Conservation (phyloP, 129 eudicot genomes). For the Flaveria ramosissima region DNA sequence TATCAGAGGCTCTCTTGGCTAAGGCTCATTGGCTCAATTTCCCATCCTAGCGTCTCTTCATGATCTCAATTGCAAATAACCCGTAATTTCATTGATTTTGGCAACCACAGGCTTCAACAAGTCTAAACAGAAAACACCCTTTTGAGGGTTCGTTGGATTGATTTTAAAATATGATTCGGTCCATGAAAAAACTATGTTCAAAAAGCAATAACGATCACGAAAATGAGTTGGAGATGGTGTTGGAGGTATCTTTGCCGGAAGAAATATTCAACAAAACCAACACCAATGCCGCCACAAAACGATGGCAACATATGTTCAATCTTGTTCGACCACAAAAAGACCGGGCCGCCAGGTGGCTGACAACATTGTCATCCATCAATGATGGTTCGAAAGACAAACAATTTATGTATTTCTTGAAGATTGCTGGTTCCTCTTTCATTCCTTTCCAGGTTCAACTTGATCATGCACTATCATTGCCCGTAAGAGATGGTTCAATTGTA, state of each 20-base stretch:
- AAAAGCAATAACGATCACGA: conserved; percentile 47
- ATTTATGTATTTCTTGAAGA: conserved; percentile 61
- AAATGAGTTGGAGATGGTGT: conserved; percentile 71
- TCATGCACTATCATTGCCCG: conserved; percentile 43
- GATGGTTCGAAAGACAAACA: conserved; percentile 42
- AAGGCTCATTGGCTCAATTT: conserved; percentile 3
- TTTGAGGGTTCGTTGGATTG: neutral
- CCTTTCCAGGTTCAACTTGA: conserved; percentile 56
- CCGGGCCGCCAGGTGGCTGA: conserved; percentile 34
- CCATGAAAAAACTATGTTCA: conserved; percentile 67
- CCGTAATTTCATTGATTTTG: neutral
- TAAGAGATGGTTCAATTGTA: conserved; percentile 59
- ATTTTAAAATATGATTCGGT: conserved; percentile 24
- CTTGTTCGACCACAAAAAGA: conserved; percentile 45
- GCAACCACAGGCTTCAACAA: neutral
- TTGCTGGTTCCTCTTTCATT: conserved; percentile 64
- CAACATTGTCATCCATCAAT: conserved; percentile 19
- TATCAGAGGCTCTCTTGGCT: conserved; percentile 11
- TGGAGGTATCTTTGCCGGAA: conserved; percentile 86
- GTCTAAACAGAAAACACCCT: no score
- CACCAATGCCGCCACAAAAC: conserved; percentile 47
- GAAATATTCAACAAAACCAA: conserved; percentile 61
- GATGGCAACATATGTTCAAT: conserved; percentile 69
- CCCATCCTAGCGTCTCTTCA: neutral
- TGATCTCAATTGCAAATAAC: neutral